Conservation (phyloP, 805 yeast species). For the Candida palmyrensis region DNA sequence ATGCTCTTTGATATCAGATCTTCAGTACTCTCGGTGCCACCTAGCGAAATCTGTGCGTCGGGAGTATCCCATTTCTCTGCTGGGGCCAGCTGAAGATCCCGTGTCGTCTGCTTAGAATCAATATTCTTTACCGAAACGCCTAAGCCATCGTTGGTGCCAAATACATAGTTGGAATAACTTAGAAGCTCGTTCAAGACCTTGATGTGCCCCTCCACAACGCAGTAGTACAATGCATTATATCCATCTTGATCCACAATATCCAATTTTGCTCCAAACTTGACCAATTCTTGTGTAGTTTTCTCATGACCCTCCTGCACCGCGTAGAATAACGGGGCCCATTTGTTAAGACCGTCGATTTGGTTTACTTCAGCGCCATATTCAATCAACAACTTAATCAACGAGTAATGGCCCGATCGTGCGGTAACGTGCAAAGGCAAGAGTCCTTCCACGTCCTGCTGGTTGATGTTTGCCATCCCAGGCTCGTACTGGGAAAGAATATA, state of each 20-base stretch:
- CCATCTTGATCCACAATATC: slow-evolving; percentile 72
- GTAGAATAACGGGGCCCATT: slow-evolving; percentile 92
- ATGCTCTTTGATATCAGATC: neutral
- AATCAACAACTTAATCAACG: slow-evolving; percentile 63
- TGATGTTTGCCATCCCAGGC: slow-evolving; percentile 21
- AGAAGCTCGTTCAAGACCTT: slow-evolving; percentile 69
- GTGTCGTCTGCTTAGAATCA: neutral
- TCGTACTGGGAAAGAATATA: slow-evolving; percentile 45
- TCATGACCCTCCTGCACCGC: slow-evolving; percentile 83
- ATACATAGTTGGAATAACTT: slow-evolving; percentile 23
- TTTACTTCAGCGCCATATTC: slow-evolving; percentile 72
- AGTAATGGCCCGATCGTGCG: slow-evolving; percentile 75
- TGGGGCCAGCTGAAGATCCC: neutral
- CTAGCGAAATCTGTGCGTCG: neutral
- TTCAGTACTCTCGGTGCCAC: neutral
- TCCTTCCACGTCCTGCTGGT: slow-evolving; percentile 80
- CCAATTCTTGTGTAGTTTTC: slow-evolving; percentile 61
- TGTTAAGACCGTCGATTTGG: slow-evolving; percentile 75
- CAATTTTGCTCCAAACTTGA: slow-evolving; percentile 69
- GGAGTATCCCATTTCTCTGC: slow-evolving; percentile 1
- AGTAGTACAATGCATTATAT: slow-evolving; percentile 76
- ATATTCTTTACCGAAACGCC: neutral
- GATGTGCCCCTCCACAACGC: slow-evolving; percentile 92
- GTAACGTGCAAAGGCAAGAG: slow-evolving; percentile 82
- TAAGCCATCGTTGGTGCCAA: slow-evolving; percentile 3